These are phyloP conservation scores for Ganoderma boninense DNA, from an alignment of 1,284 basidiomycete genomes.

Conservation along the genomic window DNA sequence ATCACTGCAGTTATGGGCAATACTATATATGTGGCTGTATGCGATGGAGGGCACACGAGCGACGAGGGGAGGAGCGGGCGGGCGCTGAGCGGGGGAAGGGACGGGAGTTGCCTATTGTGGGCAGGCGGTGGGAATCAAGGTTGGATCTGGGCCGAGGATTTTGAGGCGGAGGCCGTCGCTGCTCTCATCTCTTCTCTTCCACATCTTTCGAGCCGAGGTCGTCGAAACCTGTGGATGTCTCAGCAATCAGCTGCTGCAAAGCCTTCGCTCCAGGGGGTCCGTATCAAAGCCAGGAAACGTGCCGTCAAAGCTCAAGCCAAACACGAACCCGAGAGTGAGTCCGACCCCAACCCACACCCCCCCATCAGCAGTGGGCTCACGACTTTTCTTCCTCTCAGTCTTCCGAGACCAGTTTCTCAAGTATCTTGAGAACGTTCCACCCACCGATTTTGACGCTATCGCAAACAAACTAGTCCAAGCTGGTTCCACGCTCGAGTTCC, in stretches of 20 bases:
- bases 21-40: not conserved
- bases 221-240: conserved; percentile 77
- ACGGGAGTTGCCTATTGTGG: conserved; percentile 23
- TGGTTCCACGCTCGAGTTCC: conserved; percentile 89
- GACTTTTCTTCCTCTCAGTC: conserved; percentile 54
- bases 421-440: conserved; percentile 87
- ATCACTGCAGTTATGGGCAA: not conserved
- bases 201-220: conserved; percentile 40
- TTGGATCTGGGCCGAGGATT: conserved; percentile 23
- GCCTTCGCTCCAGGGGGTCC: conserved; percentile 88
- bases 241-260: conserved; percentile 81
- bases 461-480: conserved; percentile 90
- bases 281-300: conserved; percentile 89
- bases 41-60: not conserved
- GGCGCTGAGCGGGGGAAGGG: not conserved
- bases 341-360: conserved; percentile 20
- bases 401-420: conserved; percentile 97
- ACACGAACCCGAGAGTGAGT: conserved; percentile 81
- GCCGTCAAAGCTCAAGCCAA: conserved; percentile 89
- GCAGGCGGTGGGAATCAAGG: conserved; percentile 21
- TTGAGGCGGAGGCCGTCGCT: conserved; percentile 7
- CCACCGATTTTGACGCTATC: conserved; percentile 85
- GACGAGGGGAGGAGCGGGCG: not conserved
- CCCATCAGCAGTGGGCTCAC: not conserved
- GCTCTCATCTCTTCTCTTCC: conserved; percentile 33